Percentiles rank a stretch among this genome's conserved stretches.
Conservation (phyloP, 2,329 filamentous ascomycete species). For the Zasmidium angulare region DNA sequence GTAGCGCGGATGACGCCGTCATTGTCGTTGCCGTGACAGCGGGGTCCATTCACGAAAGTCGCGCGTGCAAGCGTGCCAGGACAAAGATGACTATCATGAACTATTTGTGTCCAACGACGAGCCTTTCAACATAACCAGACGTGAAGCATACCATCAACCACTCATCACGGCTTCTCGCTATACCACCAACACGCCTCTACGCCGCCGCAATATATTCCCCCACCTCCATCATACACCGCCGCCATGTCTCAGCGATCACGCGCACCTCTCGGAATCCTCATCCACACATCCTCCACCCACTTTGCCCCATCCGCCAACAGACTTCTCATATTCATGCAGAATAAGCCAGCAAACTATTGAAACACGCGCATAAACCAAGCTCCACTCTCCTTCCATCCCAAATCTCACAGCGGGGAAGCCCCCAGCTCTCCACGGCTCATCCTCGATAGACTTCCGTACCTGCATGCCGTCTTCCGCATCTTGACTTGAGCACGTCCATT, state of each 20-base stretch:
- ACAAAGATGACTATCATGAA: too few relatives aligned
- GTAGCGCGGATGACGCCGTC: neutral
- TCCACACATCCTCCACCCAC: neutral
- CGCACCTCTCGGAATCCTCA: neutral
- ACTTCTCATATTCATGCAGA: neutral
- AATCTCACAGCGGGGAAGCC: neutral
- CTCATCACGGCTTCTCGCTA: too few relatives aligned
- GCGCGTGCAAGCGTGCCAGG: too few relatives aligned
- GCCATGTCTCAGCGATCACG: neutral
- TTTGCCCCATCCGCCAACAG: neutral
- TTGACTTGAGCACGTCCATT: neutral
- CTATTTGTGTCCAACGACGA: too few relatives aligned
- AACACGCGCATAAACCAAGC: neutral
- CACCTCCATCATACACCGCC: neutral
- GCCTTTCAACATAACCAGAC: too few relatives aligned
- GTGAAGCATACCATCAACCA: too few relatives aligned
- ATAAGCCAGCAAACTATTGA: neutral
- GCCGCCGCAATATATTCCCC: neutral
- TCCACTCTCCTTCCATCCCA: neutral
- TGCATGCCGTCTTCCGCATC: neutral
- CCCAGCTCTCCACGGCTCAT: neutral
- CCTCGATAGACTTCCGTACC: conserved; percentile 5
- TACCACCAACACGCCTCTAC: too few relatives aligned
- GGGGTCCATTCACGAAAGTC: too few relatives aligned
- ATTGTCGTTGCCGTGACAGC: conserved; percentile 11